Evolutionary conservation across 352 stramenopile genomes (phyloP), one percentile per base, ranked within the genome.

Genomic region (Globisporangium splendens): DNA sequence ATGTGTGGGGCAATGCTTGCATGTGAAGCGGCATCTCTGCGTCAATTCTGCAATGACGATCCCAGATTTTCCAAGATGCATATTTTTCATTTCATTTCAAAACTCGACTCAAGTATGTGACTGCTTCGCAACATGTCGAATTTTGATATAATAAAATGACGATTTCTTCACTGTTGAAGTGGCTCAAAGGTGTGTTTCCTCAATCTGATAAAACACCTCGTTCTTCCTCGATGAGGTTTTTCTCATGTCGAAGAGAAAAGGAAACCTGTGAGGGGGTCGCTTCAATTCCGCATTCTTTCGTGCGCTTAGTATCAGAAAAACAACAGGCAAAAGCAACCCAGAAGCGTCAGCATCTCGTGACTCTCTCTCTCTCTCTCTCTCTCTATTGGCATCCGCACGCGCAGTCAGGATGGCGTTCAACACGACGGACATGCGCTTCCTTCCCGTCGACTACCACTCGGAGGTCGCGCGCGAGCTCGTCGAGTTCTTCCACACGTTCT

Each of bases 401-500:
- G 28, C 28, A 35, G 28, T 35, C 28, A 8, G 3, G 28, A 35
- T 35, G 28, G 28, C 28, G 10, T 35, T 35, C 28, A 44, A 44
- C 39, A 21, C 38, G 47, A 54, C 44, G 31, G 64, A 72, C 38
- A 73, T 90, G 66, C 68, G 58, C 28, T 67, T 91, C 46, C 62
- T 91, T 22, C 81, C 78, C 10, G 69, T 69, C 51, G 81, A 91
- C 68, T 91, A 89, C 74, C 76, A 87, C 66, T 70, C 69, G 59
- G 68, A 89, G 39, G 62, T 91, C 33, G 78, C 81, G 46, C 79
- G 72, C 38, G 77, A 89, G 59, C 68, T 91, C 54, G 66, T 77
- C 33, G 64, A 66, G 38, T 93, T 93, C 53, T 90, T 93, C 66
- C 83, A 93, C 76, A 70, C 65, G 11, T 89, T 93, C 68, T 89